Evolutionary conservation across 257 asterid genomes (phyloP), one percentile per base, ranked within the genome.

Genomic region (Rhazya stricta): DNA sequence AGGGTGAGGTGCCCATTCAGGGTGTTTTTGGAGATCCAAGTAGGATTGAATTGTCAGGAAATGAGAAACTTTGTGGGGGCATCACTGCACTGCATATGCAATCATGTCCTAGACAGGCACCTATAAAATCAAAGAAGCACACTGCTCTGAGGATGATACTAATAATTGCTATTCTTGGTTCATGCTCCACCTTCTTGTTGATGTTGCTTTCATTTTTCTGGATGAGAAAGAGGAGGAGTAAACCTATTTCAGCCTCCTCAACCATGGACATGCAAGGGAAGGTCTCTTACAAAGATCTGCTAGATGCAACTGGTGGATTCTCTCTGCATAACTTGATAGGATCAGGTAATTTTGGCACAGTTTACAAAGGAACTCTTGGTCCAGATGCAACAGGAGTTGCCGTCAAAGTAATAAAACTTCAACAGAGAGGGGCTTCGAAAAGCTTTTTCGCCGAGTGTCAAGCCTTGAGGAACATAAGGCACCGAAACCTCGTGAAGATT

Each of bases 391-490:
- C 79, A 61, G 53, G 23, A 61, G 81, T 84, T 67, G 90, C 89
- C 13, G 77, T 86, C 4, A 84, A 88, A 77, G 90, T 86, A 54
- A 80, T 88, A 67, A 84, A 83, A 34, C 86, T 82, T 56, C 61
- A 81, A 54, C 79, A 65, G 37, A 79, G 54, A 71, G 89, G 88
- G 43, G 92, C 90, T 48, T 67, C 79, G 57, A 86, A 77, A 76
- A 84, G 86, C 84, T 88, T 88, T 78, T 13, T 86, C 65, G 81
- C 85, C 4, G 92, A 88, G 75, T 88, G 90, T 21, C 50, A 71
- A 48, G 90, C 88, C 74, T 65, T 88, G 84, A 81, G 77, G 74
- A 81, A 74, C 78, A 65, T 81, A 62, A 73, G 87, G 43, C 92
- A 84, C 63, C 51, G 81, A 57, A 83, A 86, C 78, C 90, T 88